Conservation (phyloP, 2,329 filamentous ascomycete genomes). For the Diaporthe sp. region DNA sequence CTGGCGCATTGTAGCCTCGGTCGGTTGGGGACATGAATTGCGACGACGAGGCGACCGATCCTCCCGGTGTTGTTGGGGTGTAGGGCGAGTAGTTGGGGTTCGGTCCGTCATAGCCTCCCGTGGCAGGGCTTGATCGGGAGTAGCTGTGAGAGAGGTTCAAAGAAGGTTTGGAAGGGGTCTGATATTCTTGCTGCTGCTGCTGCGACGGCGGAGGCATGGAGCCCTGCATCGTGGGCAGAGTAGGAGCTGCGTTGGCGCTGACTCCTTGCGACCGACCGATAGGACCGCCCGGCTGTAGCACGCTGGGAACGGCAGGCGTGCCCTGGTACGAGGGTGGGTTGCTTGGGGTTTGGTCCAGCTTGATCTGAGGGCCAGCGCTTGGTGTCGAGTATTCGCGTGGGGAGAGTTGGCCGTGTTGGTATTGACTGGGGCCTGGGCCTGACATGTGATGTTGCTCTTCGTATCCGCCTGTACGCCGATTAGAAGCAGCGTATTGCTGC, state of each 20-base stretch:
- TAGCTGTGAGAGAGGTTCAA: slow-evolving; percentile 80
- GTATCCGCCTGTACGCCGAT: slow-evolving; percentile 57
- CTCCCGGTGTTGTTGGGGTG: slow-evolving; percentile 75
- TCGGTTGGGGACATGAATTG: slow-evolving; percentile 76
- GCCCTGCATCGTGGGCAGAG: slow-evolving; percentile 62
- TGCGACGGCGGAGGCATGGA: slow-evolving; percentile 49
- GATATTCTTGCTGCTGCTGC: slow-evolving; percentile 64
- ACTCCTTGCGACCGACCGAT: slow-evolving; percentile 48
- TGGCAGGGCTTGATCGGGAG: slow-evolving; percentile 86
- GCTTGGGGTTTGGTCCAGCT: slow-evolving; percentile 61
- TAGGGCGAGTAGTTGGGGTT: slow-evolving; percentile 67
- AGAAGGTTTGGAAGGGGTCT: slow-evolving; percentile 75
- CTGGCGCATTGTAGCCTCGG: slow-evolving; percentile 68
- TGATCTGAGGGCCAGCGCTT: slow-evolving; percentile 62
- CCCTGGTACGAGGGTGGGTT: slow-evolving; percentile 57
- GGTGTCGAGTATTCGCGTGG: slow-evolving; percentile 61
- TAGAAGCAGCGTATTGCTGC: slow-evolving; percentile 50
- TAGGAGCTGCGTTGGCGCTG: slow-evolving; percentile 61
- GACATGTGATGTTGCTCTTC: slow-evolving; percentile 67
- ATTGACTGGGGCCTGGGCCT: slow-evolving; percentile 56
- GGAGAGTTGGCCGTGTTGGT: slow-evolving; percentile 59
- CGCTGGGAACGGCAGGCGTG: slow-evolving; percentile 66
- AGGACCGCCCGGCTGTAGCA: slow-evolving; percentile 69
- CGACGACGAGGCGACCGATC: slow-evolving; percentile 62
- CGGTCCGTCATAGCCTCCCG: slow-evolving; percentile 63